phyloP scores from a whole-genome alignment of 768 basidiomycete genomes.

The Collybia mongolica region DNA sequence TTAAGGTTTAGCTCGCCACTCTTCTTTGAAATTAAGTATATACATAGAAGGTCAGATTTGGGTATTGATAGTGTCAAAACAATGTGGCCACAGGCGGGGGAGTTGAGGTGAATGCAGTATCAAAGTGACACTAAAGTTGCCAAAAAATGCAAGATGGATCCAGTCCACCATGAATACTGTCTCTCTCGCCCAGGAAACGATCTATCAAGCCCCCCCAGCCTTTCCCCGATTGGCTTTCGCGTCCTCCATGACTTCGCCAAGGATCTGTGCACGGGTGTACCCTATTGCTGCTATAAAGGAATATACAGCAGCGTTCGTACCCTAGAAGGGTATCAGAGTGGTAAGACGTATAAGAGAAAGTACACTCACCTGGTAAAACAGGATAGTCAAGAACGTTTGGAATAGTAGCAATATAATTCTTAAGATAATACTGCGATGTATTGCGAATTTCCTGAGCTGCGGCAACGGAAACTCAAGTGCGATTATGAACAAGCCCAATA shows the following conservation, averaged over 20 bases:
- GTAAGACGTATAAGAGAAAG: not conserved
- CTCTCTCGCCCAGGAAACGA: conserved; percentile 9
- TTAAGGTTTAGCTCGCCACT: not conserved
- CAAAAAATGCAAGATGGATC: conserved; percentile 22
- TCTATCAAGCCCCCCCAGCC: conserved; percentile 50
- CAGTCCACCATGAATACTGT: conserved; percentile 21
- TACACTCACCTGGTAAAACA: conserved; percentile 75
- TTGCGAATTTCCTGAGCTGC: conserved; percentile 45
- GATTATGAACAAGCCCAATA: conserved; percentile 57
- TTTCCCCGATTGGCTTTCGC: conserved; percentile 63
- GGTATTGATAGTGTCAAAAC: not conserved
- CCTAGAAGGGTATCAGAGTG: conserved; percentile 41
- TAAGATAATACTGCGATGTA: conserved; percentile 66
- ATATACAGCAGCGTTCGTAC: conserved; percentile 81
- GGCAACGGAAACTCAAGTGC: conserved; percentile 75
- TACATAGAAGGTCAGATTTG: conserved; percentile 1
- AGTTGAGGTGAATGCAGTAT: not conserved
- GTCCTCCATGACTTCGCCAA: conserved; percentile 69
- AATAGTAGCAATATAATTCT: conserved; percentile 63
- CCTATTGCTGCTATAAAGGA: conserved; percentile 69
- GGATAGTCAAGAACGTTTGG: conserved; percentile 58
- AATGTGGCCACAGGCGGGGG: not conserved
- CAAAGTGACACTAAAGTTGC: conserved; percentile 1
- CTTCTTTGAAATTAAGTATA: not conserved
- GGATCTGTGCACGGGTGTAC: conserved; percentile 63